Base-by-base conservation (phyloP, 2,329 filamentous ascomycete species). In the Microsporum ferrugineum region DNA sequence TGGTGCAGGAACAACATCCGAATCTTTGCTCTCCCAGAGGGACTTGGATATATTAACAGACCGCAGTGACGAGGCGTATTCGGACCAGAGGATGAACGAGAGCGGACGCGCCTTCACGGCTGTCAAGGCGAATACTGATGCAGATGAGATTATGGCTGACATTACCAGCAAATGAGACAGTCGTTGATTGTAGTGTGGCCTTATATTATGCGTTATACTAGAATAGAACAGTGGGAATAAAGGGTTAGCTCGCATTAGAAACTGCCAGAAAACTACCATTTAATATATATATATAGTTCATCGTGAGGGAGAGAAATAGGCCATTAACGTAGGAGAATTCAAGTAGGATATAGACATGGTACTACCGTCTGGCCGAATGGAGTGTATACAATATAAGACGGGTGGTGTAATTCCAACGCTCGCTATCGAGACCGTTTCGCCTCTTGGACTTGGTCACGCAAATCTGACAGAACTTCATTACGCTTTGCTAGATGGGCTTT, bases 11-110 rank as follows among this genome's bases (percentile, higher is more conserved):
- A 80, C 80, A 0, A 83, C 81, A 0, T 84, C 84, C 0, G 81
- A 83, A 53, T 80, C 85, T 34, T 76, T 97, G 6, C 72, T 97
- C 39, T 88, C 84, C 47, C 84, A 94, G 56, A 78, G 82, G 31
- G 94, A 97, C 68, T 69, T 99, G 31, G 81, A 86, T 1, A 84
- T 89, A 2, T 72, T 99, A 59, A 88, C 89, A 51, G 91, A 97
- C 74, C 79, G 91, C 31, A 84, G 81, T 64, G 79, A 82, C 56
- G 83, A 84, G 68, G 85, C 85, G 2, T 88, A 86, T 74, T 82
- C 82, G 43, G 90, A 92, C 62, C 87, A 84, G 69, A 91, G 91
- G 0, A 73, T 89, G 57, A 89, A 90, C 63, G 75, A 74, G 64
- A 74, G 70, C 59, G 78, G 76, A 0, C 66, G 70, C 56, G 73